These are phyloP conservation scores for Boletus eberwhitei DNA, from an alignment of 768 basidiomycete species.

Conservation along the genomic window DNA sequence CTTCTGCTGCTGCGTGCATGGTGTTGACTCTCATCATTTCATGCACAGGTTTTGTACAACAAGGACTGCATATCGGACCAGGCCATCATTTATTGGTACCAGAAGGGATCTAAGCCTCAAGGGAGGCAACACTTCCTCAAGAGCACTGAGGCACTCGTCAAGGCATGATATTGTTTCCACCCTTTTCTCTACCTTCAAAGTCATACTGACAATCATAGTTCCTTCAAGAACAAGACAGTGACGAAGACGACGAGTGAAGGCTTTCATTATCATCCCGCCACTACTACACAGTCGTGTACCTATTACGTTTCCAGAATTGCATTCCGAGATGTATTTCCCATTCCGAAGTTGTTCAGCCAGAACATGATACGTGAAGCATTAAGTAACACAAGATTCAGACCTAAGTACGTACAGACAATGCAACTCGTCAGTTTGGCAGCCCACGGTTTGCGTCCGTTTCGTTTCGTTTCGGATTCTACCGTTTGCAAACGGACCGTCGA, in stretches of 20 bases:
- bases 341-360: neutral
- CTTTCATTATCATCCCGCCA: neutral
- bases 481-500: no score
- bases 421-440: neutral
- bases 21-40: slow-evolving; percentile 6
- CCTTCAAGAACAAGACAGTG: slow-evolving; percentile 80
- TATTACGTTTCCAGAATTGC: slow-evolving; percentile 14
- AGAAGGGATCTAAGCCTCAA: slow-evolving; percentile 95
- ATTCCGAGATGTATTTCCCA: slow-evolving; percentile 10
- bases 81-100: slow-evolving; percentile 97
- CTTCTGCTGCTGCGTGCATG: neutral
- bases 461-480: no score
- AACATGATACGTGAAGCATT: neutral
- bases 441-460: no score
- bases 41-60: slow-evolving; percentile 84
- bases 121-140: slow-evolving; percentile 95
- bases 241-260: slow-evolving; percentile 49
- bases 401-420: slow-evolving; percentile 4
- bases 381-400: no score
- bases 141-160: slow-evolving; percentile 82
- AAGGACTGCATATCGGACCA: slow-evolving; percentile 94
- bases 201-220: slow-evolving; percentile 61
- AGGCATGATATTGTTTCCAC: slow-evolving; percentile 44
- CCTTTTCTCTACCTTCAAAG: slow-evolving; percentile 4
- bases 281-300: slow-evolving; percentile 14